Base-by-base conservation (phyloP, 23 red algal species). In the Gracilaria domingensis region DNA sequence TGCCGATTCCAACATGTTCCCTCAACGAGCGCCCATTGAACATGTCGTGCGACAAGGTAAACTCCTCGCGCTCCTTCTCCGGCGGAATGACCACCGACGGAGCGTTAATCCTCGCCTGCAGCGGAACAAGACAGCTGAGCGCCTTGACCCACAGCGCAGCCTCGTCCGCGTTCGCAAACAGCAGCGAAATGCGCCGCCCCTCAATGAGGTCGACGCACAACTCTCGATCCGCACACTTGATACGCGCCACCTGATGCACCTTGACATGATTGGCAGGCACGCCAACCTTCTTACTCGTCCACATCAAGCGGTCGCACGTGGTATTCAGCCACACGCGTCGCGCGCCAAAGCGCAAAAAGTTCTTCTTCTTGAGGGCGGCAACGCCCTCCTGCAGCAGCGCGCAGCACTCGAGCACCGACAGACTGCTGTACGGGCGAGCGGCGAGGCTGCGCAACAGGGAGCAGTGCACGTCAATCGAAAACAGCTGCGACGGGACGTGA, bases 201-300 rank as follows among this genome's bases (percentile, higher is more conserved):
- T 87, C 82, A 33, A 66, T 81, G 53, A 87, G 67, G 29, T 87
- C 81, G 23, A 94, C 55, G 74, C 32, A 39, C 39, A 94, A 7
- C 62, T 87, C 82, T n/a, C 83, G 82, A 44, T 94, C 91, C 13
- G 62, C 75, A 21, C 67, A 86, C 54, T 86, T 85, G 61, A 94
- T 39, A 12, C 61, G 73, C 4, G 75, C 75, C 2, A 94, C 91
- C 44, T 79, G 62, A 29, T 81, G 75, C 44, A 94, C 35, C 74
- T 86, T 85, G 53, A 94, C 62, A 40, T 86, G 70, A 58, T 94
- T 82, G 36, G 65, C 75, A 18, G 49, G 54, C 0, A 81, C 82
- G 71, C 91, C 73, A 6, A 56, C 61, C 91, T 94, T 94, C 50
- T 94, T 94, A 59, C 82, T 87, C 26, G 82, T 94, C 91, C 91